These are phyloP conservation scores for Penicillium coprophilum DNA, from an alignment of 495 filamentous ascomycete species.

Conservation along the genomic window DNA sequence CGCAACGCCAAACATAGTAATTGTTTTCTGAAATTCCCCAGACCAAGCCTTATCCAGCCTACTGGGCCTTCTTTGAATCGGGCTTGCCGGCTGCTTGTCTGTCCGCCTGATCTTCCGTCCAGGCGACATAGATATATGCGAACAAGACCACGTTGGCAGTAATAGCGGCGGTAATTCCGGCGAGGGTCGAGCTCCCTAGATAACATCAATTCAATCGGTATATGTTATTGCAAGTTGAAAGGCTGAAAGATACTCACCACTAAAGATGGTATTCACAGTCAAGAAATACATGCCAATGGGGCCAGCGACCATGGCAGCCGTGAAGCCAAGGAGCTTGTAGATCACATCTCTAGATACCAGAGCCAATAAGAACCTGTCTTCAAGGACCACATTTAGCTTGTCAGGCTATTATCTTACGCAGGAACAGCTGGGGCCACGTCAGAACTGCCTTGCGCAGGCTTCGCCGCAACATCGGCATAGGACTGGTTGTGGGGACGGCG, in stretches of 20 bases:
- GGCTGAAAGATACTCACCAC: conserved; percentile 51
- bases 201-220: background rate
- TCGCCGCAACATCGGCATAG: conserved; percentile 33
- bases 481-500: conserved; percentile 36
- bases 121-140: conserved; percentile 86
- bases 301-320: conserved; percentile 80
- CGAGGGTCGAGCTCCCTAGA: conserved; percentile 80
- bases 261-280: conserved; percentile 72
- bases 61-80: conserved; percentile 63
- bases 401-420: conserved; percentile 49
- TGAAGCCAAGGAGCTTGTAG: conserved; percentile 83
- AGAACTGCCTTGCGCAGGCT: conserved; percentile 33
- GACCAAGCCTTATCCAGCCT: background rate
- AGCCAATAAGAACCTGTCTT: conserved; percentile 4
- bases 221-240: background rate
- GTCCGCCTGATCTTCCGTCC: conserved; percentile 80
- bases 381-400: background rate
- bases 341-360: conserved; percentile 69
- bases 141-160: conserved; percentile 91
- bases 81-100: conserved; percentile 54
- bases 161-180: conserved; percentile 80
- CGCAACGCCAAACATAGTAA: conserved; percentile 6
- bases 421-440: conserved; percentile 68
- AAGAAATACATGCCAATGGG: conserved; percentile 88
- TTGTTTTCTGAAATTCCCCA: background rate